phyloP scores from a whole-genome alignment of 768 basidiomycete species.

The Goffeauzyma gilvescens region DNA sequence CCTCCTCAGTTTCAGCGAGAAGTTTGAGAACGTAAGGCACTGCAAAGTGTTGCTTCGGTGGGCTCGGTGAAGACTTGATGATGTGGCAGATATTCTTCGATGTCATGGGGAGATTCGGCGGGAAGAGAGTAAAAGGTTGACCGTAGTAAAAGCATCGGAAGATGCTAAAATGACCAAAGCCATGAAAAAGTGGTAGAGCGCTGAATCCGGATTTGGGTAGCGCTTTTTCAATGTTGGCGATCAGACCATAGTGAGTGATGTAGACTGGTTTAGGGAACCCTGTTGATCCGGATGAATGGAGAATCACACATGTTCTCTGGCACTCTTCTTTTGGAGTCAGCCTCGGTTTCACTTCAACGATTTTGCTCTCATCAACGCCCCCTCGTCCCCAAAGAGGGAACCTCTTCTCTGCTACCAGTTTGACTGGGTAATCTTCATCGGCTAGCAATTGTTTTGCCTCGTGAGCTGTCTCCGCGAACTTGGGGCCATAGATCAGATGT shows the following conservation, averaged over 20 bases:
- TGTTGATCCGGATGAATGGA: slow-evolving; percentile 28
- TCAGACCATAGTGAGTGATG: slow-evolving; percentile 23
- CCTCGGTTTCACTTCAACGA: slow-evolving; percentile 14
- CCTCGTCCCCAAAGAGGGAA: slow-evolving; percentile 36
- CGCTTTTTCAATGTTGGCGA: slow-evolving; percentile 11
- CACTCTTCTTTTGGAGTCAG: slow-evolving; percentile 21
- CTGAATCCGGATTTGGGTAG: slow-evolving; percentile 21
- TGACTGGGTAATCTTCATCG: slow-evolving; percentile 21
- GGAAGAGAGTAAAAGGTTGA: slow-evolving; percentile 26
- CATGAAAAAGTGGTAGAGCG: slow-evolving; percentile 26
- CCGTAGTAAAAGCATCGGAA: slow-evolving; percentile 30
- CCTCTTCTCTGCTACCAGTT: slow-evolving; percentile 28
- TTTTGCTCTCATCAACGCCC: slow-evolving; percentile 27
- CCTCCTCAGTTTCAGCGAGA: slow-evolving; percentile 38
- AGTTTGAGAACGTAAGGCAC: slow-evolving; percentile 36
- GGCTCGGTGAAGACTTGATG: slow-evolving; percentile 19
- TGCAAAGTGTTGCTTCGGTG: slow-evolving; percentile 22
- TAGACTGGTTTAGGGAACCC: slow-evolving; percentile 29
- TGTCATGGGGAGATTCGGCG: slow-evolving; percentile 26
- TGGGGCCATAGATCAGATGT: slow-evolving; percentile 35
- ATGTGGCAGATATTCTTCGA: slow-evolving; percentile 22
- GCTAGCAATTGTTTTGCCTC: slow-evolving; percentile 28
- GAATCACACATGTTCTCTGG: slow-evolving; percentile 18
- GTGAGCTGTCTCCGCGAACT: slow-evolving; percentile 31
- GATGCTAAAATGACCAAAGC: slow-evolving; percentile 27